These are phyloP conservation scores for Grigorovia humatica DNA, from an alignment of 805 yeast species.

Conservation along the genomic window DNA sequence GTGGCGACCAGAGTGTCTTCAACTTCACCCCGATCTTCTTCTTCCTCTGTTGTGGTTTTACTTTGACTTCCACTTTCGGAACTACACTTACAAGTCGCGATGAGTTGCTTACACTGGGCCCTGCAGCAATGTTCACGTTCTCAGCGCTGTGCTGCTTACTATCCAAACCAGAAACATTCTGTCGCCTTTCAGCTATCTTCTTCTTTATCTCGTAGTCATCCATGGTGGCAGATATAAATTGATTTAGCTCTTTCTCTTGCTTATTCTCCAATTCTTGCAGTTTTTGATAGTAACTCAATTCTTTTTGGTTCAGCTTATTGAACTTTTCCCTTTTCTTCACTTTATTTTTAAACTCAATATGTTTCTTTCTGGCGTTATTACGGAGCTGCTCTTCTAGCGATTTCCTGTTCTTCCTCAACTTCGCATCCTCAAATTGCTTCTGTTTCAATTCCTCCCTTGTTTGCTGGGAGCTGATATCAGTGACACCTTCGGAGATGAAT, in stretches of 20 bases:
- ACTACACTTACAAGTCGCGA: neutral
- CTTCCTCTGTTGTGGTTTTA: neutral
- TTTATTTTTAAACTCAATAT: constrained; percentile 14
- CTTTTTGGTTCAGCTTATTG: constrained; percentile 19
- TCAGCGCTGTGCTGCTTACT: too few relatives aligned
- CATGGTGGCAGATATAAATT: constrained; percentile 2
- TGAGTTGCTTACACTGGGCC: neutral
- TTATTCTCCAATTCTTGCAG: constrained; percentile 2
- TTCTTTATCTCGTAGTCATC: constrained; percentile 4
- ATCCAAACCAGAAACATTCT: too few relatives aligned
- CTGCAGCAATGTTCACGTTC: neutral
- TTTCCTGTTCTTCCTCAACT: constrained; percentile 16
- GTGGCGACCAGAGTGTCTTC: neutral
- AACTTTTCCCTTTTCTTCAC: constrained; percentile 22
- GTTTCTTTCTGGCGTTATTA: constrained; percentile 21
- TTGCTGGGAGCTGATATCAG: constrained; percentile 18
- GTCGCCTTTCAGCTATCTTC: neutral
- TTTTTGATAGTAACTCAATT: constrained; percentile 13
- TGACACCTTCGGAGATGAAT: constrained; percentile 23
- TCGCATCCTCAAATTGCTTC: constrained; percentile 14
- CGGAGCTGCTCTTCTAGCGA: constrained; percentile 25
- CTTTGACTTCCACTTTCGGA: neutral
- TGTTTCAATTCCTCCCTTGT: constrained; percentile 15
- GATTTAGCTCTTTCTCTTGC: constrained; percentile 7
- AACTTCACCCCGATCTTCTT: neutral